Evolutionary conservation across 257 asterid species (phyloP).

Genomic region (Lantana camara): DNA sequence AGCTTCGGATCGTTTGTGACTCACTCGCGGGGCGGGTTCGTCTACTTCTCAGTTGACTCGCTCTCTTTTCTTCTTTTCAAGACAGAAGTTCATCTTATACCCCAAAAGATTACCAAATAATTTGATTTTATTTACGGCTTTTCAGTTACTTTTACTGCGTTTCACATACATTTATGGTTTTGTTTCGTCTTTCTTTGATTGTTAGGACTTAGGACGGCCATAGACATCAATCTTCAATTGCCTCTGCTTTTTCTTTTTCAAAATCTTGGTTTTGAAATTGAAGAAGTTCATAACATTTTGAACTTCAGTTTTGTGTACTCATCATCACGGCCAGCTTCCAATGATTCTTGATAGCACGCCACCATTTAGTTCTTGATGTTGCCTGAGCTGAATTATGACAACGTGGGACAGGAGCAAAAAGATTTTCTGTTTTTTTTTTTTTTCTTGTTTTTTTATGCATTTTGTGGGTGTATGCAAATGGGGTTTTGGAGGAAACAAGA

Average conservation of each 20-base stretch:
- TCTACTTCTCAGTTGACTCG: conserved; percentile 74
- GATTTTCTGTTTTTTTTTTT: too few species aligned
- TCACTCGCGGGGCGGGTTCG: conserved; percentile 78
- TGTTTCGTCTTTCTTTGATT: background rate
- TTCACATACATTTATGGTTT: too few species aligned
- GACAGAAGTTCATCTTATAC: conserved; percentile 67
- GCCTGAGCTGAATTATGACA: background rate
- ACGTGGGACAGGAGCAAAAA: conserved; percentile 7
- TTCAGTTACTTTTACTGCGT: background rate
- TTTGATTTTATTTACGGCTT: background rate
- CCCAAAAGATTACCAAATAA: conserved; percentile 19
- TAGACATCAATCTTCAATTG: background rate
- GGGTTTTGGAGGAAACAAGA: too few species aligned
- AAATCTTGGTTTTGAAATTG: background rate
- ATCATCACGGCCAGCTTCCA: too few species aligned
- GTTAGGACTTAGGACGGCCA: background rate
- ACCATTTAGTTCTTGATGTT: background rate
- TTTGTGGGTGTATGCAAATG: background rate
- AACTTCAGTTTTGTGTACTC: background rate
- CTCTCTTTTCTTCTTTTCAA: conserved; percentile 81
- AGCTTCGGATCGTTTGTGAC: conserved; percentile 92
- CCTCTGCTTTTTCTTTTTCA: background rate
- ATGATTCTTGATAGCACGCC: background rate
- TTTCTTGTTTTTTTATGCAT: background rate
- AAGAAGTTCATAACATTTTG: background rate